phyloP scores from a whole-genome alignment of 129 eudicot species.

The Mikania micrantha region DNA sequence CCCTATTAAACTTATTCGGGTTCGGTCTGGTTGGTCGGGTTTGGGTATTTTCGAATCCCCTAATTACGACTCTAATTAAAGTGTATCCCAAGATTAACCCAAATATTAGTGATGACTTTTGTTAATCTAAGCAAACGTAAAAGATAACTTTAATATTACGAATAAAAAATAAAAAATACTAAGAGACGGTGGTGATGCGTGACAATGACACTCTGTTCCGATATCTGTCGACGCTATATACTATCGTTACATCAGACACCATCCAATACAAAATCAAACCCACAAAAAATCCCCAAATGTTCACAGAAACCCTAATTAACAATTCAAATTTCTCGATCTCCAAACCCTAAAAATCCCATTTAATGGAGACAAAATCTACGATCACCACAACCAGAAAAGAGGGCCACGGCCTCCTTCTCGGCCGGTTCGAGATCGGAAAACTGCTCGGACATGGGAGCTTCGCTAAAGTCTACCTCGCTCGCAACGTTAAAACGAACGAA shows the following conservation, averaged over 20 bases:
- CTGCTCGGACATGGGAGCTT: slow-evolving; percentile 67
- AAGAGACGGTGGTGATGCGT: no score
- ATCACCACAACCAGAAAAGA: slow-evolving; percentile 41
- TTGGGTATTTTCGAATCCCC: no score
- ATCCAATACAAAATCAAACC: not conserved
- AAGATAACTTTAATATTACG: no score
- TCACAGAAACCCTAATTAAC: not conserved
- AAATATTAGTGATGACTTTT: no score
- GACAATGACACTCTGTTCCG: not conserved
- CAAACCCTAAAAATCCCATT: no score
- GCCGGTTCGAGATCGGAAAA: slow-evolving; percentile 62
- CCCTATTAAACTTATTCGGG: no score
- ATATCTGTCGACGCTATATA: no score
- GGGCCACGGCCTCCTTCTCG: slow-evolving; percentile 41
- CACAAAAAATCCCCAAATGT: not conserved
- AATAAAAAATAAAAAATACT: no score
- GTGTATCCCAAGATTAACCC: no score
- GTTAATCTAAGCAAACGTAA: no score
- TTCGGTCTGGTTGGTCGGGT: no score
- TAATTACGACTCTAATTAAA: no score
- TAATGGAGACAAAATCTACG: not conserved
- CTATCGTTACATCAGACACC: not conserved
- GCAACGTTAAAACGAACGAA: slow-evolving; percentile 51
- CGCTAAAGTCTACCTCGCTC: slow-evolving; percentile 59
- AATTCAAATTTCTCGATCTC: not conserved